Conservation (phyloP, 192 early-diverging fungal species). For the Chytriomyces sp. region DNA sequence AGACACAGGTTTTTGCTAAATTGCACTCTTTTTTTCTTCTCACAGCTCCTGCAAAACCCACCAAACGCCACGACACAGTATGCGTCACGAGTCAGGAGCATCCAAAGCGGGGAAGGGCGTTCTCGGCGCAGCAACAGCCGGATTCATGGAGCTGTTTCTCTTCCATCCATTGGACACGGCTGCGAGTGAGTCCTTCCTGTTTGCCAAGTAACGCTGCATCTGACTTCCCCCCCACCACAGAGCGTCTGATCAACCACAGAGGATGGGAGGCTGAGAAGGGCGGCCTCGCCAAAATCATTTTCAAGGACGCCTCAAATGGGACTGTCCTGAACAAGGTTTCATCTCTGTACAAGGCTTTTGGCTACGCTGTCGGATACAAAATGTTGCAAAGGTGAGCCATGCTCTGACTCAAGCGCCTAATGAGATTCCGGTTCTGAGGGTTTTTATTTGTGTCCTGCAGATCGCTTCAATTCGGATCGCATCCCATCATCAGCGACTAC, state of each 20-base stretch:
- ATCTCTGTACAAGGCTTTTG: conserved; percentile 87
- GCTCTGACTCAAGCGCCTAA: conserved; percentile 52
- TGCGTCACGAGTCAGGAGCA: background rate
- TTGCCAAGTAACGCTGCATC: conserved; percentile 60
- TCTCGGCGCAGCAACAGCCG: conserved; percentile 49
- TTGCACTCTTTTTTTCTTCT: background rate
- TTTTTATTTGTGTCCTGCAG: background rate
- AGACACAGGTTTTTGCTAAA: background rate
- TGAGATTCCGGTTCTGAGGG: conserved; percentile 25
- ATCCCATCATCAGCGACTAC: conserved; percentile 87
- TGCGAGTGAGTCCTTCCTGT: conserved; percentile 77
- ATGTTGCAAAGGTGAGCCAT: conserved; percentile 75
- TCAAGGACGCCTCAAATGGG: conserved; percentile 75
- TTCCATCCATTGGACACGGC: conserved; percentile 97
- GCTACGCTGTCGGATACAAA: conserved; percentile 93
- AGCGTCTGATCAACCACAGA: conserved; percentile 48
- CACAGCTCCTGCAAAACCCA: background rate
- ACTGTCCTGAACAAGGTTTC: conserved; percentile 70
- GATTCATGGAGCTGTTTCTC: conserved; percentile 85
- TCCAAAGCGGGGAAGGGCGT: conserved; percentile 26
- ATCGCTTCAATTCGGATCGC: conserved; percentile 76
- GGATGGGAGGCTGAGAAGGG: conserved; percentile 63
- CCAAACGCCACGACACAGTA: background rate
- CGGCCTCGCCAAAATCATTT: conserved; percentile 78
- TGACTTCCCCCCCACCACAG: background rate